Base-by-base conservation (phyloP, 345 rosid genomes). In the Tarenaya hassleriana region DNA sequence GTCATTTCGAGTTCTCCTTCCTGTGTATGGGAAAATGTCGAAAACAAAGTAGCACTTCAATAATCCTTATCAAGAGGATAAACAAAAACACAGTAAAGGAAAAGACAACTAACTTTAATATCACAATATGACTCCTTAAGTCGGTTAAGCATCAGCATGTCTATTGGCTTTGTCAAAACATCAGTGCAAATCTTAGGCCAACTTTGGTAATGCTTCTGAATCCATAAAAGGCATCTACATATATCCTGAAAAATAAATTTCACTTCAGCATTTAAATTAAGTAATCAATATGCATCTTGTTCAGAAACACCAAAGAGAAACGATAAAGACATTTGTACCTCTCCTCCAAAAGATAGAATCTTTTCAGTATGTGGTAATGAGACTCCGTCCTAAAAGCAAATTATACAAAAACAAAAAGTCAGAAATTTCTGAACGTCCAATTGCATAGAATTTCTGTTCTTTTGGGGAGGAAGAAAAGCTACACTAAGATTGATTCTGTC, bases 221-320 rank as follows among this genome's bases (percentile, higher is more conserved):
- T 85, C 98, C 98, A 88, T 14, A 92, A 74, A 62, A 92, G 86
- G 60, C 98, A 83, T 75, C 98, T 92, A 56, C 90, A 81, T 72
- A 92, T 81, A 61, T 92, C 98, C 98, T 88, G 77, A 61, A 60
- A 40, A 34, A 19, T 33, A 47, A 10, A 20, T 10, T 16, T n/a
- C 33, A 29, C 38, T 34, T n/a, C 21, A 39, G 32, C 57, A 27
- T 20, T 12, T 44, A 69, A 10, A 62, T 32, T 20, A 47, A 8
- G 16, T 17, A 34, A 43, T 24, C 29, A 24, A 24, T 24, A 2
- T 57, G 48, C 41, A 55, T 47, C 55, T 35, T 53, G 46, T 20
- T 40, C 10, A 48, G 58, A 70, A 59, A 32, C 0, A 6, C 29
- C 59, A 38, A 63, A 57, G 56, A 43, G 35, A 70, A 43, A 51